These are phyloP conservation scores for Claviceps maximensis DNA, from an alignment of 2,329 filamentous ascomycete species.

Conservation along the genomic window DNA sequence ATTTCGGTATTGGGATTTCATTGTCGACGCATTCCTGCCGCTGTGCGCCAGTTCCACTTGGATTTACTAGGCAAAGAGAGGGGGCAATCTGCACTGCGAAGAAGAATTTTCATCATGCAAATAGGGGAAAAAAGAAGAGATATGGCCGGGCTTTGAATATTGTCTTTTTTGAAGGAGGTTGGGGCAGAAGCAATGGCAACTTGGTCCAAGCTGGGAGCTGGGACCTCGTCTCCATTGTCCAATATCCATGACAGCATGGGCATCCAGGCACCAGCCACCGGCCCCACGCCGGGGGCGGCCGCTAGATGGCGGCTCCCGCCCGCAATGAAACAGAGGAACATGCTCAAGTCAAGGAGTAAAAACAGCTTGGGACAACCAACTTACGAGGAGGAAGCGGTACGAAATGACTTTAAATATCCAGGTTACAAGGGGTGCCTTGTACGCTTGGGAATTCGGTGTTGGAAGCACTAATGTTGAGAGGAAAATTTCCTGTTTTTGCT, in stretches of 20 bases:
- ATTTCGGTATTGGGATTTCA: constrained; percentile 25
- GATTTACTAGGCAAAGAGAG: constrained; percentile 21
- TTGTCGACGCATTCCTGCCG: constrained; percentile 13
- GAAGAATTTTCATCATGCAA: constrained; percentile 18
- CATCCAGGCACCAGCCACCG: constrained; percentile 5
- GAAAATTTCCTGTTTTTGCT: neutral
- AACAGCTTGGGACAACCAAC: neutral
- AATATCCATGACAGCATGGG: neutral
- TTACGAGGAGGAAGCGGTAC: neutral
- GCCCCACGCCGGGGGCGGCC: constrained; percentile 6
- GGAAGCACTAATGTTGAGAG: neutral
- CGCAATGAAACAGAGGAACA: neutral
- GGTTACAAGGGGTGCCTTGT: neutral
- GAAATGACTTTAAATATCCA: neutral
- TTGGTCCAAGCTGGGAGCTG: constrained; percentile 1
- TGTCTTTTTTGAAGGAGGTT: constrained; percentile 14
- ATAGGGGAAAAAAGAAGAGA: constrained; percentile 10
- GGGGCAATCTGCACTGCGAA: constrained; percentile 16
- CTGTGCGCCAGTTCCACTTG: constrained; percentile 19
- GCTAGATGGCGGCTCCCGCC: constrained; percentile 3
- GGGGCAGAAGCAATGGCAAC: constrained; percentile 4
- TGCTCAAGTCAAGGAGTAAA: neutral
- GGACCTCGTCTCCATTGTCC: neutral
- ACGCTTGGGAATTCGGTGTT: neutral
- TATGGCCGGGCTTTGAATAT: constrained; percentile 19